Evolutionary conservation across 352 stramenopile genomes (phyloP).

Genomic region (Phytophthora hybrid): DNA sequence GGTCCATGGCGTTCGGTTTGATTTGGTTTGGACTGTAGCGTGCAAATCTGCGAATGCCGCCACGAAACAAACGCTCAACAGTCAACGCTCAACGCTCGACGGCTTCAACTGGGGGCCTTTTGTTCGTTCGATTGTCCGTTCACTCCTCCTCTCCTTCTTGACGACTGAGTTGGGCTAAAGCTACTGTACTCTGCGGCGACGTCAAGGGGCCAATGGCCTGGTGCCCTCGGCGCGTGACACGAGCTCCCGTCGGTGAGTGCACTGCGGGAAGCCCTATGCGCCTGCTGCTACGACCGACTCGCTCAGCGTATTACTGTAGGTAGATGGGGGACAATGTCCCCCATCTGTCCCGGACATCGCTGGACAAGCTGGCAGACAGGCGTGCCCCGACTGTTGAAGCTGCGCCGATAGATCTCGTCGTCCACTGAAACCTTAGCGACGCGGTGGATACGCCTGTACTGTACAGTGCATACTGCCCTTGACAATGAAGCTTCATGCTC

Average conservation of each 20-base stretch:
- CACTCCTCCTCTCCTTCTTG: constrained; percentile 1
- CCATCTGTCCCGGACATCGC: no score
- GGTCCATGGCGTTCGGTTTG: constrained; percentile 14
- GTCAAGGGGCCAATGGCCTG: background rate
- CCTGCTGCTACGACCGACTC: constrained; percentile 3
- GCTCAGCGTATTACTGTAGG: background rate
- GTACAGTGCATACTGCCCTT: no score
- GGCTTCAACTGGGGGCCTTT: constrained; percentile 7
- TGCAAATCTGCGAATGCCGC: constrained; percentile 30
- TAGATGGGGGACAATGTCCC: background rate
- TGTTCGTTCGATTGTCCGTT: constrained; percentile 1
- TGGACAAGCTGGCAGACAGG: background rate
- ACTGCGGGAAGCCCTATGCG: background rate
- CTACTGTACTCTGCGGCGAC: background rate
- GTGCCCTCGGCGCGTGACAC: background rate
- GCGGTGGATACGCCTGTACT: background rate
- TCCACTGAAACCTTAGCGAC: constrained; percentile 5
- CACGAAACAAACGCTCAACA: background rate
- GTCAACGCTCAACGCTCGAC: background rate
- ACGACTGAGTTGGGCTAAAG: background rate
- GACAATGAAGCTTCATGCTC: background rate
- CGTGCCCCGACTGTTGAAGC: background rate
- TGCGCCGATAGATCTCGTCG: background rate
- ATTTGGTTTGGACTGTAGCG: background rate
- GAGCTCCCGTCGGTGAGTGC: background rate